Evolutionary conservation across 331 rosid species (phyloP), one percentile per base, ranked within the genome.

Genomic region (Pyracantha coccinea): DNA sequence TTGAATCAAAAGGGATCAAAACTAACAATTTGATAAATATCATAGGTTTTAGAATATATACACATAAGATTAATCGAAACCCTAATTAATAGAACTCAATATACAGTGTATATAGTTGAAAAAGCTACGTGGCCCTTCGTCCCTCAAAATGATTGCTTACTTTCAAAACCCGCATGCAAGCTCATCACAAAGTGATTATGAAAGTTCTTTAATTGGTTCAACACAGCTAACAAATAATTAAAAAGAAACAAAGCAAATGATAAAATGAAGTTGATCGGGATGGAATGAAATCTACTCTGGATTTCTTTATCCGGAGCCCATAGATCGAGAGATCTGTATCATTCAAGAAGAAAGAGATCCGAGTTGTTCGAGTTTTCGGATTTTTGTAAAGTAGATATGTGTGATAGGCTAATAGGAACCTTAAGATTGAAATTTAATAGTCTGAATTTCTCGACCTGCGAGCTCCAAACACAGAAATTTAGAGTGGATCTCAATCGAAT

Each of bases 141-240:
- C n/a, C 38, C 35, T 59, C 38, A 58, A 58, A 55, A 72, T 58
- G 76, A 72, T 58, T 58, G 64, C 68, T 59, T 27, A 72, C 68
- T 72, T 72, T 72, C 67, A 72, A 59, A 66, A 38, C 60, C 38
- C 59, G 77, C 77, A 73, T 73, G 77, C 77, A 60, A 38, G 44
- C 12, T 41, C 44, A 16, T 38, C 21, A 28, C 69, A 60, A 73
- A 73, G 77, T 60, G 35, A 73, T 27, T 27, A 61, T 25, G 69
- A 61, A 60, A 73, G 69, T 44, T 60, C 44, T 27, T 27, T 59
- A 41, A 44, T 38, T 73, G 54, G 21, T 41, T 67, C 13, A 21
- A 41, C 57, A 24, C n/a, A 60, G 15, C 14, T 31, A 67, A 21
- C 29, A 67, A 15, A 21, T 38, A 6, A 38, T 16, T 21, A 28